These are phyloP conservation scores for Brassica nigra DNA, from an alignment of 345 rosid species.

Conservation along the genomic window DNA sequence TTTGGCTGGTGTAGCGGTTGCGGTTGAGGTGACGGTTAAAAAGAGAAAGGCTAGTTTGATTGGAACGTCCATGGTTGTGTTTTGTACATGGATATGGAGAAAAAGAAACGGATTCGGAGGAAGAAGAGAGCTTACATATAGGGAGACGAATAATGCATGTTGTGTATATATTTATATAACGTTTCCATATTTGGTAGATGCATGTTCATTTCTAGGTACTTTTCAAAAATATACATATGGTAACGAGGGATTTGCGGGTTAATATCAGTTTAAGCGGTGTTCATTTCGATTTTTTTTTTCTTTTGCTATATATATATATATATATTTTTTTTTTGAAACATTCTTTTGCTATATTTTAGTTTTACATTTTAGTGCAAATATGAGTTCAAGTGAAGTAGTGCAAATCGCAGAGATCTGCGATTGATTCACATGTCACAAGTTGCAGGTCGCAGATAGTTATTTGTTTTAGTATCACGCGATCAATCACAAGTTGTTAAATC, in stretches of 20 bases:
- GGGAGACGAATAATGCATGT: background rate
- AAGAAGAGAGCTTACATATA: conserved; percentile 13
- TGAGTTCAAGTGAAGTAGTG: background rate
- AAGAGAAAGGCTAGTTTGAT: conserved; percentile 24
- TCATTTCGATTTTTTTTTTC: background rate
- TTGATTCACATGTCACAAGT: too few species aligned
- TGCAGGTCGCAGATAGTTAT: too few species aligned
- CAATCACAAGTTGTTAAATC: too few species aligned
- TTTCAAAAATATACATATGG: conserved; percentile 3
- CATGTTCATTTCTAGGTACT: background rate
- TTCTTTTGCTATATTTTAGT: background rate
- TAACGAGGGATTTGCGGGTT: conserved; percentile 24
- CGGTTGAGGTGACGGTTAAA: background rate
- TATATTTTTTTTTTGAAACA: too few species aligned
- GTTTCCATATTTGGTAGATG: conserved; percentile 24
- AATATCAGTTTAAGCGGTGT: conserved; percentile 2
- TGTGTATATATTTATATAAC: conserved; percentile 16
- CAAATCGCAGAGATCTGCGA: too few species aligned
- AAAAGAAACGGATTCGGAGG: conserved; percentile 20
- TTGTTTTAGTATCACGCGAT: too few species aligned
- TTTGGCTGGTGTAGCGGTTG: background rate
- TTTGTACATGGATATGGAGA: conserved; percentile 21
- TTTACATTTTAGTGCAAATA: background rate
- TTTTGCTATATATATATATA: background rate
- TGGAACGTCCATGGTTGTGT: conserved; percentile 33